These are phyloP conservation scores for Microdochium nivale DNA, from an alignment of 2,329 filamentous ascomycete species.

Conservation along the genomic window DNA sequence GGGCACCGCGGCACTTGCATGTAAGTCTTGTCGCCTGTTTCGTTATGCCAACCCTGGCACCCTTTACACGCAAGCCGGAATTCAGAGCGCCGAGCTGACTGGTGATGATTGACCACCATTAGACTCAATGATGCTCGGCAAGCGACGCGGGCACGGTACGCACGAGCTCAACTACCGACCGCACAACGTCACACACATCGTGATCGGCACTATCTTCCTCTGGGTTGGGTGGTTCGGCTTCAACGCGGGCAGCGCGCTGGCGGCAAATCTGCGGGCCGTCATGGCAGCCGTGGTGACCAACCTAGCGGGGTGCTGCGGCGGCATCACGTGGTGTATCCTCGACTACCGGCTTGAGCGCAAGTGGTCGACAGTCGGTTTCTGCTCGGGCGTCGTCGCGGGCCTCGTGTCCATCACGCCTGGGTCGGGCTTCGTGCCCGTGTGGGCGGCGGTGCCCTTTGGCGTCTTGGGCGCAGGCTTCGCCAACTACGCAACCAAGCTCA, in stretches of 20 bases:
- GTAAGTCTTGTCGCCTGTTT: constrained; percentile 11
- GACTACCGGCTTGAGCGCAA: constrained; percentile 85
- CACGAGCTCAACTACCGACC: constrained; percentile 86
- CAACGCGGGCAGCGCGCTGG: constrained; percentile 77
- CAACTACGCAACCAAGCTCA: constrained; percentile 88
- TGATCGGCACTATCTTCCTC: constrained; percentile 85
- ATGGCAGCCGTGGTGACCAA: constrained; percentile 86
- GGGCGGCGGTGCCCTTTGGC: constrained; percentile 75
- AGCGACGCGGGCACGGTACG: constrained; percentile 74
- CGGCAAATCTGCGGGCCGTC: constrained; percentile 74
- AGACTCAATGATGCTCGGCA: constrained; percentile 82
- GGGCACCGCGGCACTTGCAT: constrained; percentile 75
- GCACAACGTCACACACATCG: constrained; percentile 88
- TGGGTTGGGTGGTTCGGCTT: constrained; percentile 97
- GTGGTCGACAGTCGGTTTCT: constrained; percentile 91
- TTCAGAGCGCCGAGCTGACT: constrained; percentile 5
- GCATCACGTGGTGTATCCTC: constrained; percentile 81
- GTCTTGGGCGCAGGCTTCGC: constrained; percentile 67
- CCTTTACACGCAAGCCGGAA: neutral
- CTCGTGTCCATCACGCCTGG: constrained; percentile 84
- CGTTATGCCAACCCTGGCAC: neutral
- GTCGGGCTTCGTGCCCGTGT: constrained; percentile 75
- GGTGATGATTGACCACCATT: neutral
- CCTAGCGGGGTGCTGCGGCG: constrained; percentile 73
- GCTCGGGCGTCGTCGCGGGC: constrained; percentile 80